Base-by-base conservation (phyloP, 2,329 filamentous ascomycete genomes). In the Sarocladium brachiariae region DNA sequence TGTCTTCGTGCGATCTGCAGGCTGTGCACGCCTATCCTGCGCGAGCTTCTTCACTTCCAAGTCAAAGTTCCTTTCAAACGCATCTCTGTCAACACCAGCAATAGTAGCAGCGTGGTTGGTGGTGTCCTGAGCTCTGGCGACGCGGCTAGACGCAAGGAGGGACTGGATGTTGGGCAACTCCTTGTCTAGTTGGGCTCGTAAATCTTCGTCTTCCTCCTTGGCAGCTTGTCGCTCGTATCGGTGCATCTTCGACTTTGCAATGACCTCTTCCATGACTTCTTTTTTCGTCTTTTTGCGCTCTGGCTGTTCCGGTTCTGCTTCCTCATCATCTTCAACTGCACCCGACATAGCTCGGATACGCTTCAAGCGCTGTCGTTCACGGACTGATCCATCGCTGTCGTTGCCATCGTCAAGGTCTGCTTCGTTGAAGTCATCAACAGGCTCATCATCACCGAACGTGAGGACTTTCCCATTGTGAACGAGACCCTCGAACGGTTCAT, bases 221-320 rank as follows among this genome's bases (percentile, higher is more conserved):
- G 83, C 82, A 53, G 89, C 84, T 68, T 99, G 93, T 35, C 93
- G 83, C 70, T 97, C 91, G 63, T 92, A 91, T 70, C 96, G 97
- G 77, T 96, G 80, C 55, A 88, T 76, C 65, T 99, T 99, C 1
- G 92, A 97, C 69, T 99, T 99, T 54, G 91, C 89, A 57, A 99
- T 96, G 54, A 99, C 78, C 67, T 99, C 95, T 61, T 96, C 87
- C 89, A 97, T 96, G 47, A 99, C 88, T 67, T 99, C 93, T 50
- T 93, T 87, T 70, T 96, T 97, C 2, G 85, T 85, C 73, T 96
- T 99, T 68, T 96, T 96, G 53, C 86, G 80, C 59, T 92, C 86
- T 0, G 89, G 90, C 16, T 47, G 79, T 59, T 92, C 86, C 55
- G 84, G 72, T 18, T 75, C 75, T 31, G 75, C 74, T 4, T 70